Evolutionary conservation across 495 filamentous ascomycete species (phyloP).

Genomic region (Acidiella bohemica): DNA sequence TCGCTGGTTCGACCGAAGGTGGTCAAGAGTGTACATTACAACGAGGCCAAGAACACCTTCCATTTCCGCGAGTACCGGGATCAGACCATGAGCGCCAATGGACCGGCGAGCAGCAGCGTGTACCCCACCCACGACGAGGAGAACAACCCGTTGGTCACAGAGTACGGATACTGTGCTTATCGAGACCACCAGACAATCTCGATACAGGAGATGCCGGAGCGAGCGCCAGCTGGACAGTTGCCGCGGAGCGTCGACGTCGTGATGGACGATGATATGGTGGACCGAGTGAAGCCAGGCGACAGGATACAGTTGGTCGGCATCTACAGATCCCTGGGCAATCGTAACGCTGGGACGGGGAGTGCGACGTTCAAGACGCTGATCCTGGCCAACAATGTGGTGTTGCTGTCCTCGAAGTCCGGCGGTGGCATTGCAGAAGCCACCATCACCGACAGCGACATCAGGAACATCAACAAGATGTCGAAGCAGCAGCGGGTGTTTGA

Average conservation of each 20-base stretch:
- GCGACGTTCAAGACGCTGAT: slow-evolving; percentile 88
- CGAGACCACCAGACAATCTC: slow-evolving; percentile 96
- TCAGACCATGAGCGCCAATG: slow-evolving; percentile 89
- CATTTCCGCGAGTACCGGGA: slow-evolving; percentile 78
- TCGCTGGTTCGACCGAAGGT: slow-evolving; percentile 93
- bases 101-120: slow-evolving; percentile 70
- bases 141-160: slow-evolving; percentile 66
- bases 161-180: slow-evolving; percentile 92
- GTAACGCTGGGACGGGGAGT: slow-evolving; percentile 74
- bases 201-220: slow-evolving; percentile 98
- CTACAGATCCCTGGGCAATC: slow-evolving; percentile 83
- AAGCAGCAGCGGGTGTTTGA: slow-evolving; percentile 95
- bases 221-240: slow-evolving; percentile 89
- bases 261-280: slow-evolving; percentile 90
- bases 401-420: slow-evolving; percentile 89
- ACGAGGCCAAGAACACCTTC: slow-evolving; percentile 70
- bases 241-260: slow-evolving; percentile 97
- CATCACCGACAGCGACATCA: slow-evolving; percentile 95
- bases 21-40: slow-evolving; percentile 94
- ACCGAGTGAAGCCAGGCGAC: slow-evolving; percentile 89
- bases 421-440: slow-evolving; percentile 83
- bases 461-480: slow-evolving; percentile 94
- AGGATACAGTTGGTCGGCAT: slow-evolving; percentile 91
- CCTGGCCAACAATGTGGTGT: slow-evolving; percentile 86
- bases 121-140: slow-evolving; percentile 94